phyloP scores from a whole-genome alignment of 106 monocot species.

The Acorus gramineus region DNA sequence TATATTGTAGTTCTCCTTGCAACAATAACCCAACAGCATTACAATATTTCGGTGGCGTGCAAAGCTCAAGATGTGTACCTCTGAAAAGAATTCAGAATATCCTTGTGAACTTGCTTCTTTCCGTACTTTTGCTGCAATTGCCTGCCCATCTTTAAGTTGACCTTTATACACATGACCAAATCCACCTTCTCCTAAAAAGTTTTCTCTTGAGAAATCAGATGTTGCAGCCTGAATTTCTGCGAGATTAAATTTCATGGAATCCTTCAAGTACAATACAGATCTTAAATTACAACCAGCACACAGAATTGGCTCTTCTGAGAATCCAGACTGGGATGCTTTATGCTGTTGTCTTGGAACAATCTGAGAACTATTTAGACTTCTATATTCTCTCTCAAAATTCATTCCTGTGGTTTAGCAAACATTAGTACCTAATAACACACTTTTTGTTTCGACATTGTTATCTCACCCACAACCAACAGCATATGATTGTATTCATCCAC shows the following conservation, averaged over 20 bases:
- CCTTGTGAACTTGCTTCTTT: constrained; percentile 42
- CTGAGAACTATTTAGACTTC: constrained; percentile 1
- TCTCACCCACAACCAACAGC: too few relatives aligned
- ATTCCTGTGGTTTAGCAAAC: constrained; percentile 1
- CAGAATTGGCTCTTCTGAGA: constrained; percentile 30
- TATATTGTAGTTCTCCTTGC: constrained; percentile 45
- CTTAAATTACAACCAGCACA: constrained; percentile 31
- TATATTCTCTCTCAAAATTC: background rate
- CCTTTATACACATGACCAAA: constrained; percentile 47
- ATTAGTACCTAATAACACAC: too few relatives aligned
- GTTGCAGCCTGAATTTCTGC: constrained; percentile 39
- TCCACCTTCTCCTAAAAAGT: constrained; percentile 40
- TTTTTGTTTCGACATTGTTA: too few relatives aligned
- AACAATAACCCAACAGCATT: constrained; percentile 44
- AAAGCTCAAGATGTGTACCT: constrained; percentile 40
- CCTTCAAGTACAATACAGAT: constrained; percentile 33
- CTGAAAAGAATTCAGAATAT: constrained; percentile 39
- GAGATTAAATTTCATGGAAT: constrained; percentile 33
- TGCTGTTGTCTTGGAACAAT: background rate
- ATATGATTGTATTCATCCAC: too few relatives aligned
- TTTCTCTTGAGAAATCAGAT: constrained; percentile 32
- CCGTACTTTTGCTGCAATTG: constrained; percentile 30
- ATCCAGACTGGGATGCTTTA: constrained; percentile 12
- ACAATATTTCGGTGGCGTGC: constrained; percentile 43
- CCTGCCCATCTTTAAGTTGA: constrained; percentile 34